phyloP scores from a whole-genome alignment of 2,329 filamentous ascomycete genomes.

The Apiospora koreana region DNA sequence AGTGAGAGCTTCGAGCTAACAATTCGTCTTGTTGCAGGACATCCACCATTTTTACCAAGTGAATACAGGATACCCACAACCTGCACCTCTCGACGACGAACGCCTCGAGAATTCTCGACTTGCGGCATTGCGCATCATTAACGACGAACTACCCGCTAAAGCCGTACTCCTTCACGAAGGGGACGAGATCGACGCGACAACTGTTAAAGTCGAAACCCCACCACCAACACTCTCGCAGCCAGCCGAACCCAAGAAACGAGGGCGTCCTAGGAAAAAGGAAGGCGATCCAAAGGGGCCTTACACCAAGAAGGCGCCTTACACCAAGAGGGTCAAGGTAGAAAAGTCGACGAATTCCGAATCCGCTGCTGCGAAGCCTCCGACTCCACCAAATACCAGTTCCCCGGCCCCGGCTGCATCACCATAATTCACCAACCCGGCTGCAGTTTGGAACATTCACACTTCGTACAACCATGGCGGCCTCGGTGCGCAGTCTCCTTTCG shows the following conservation, averaged over 20 bases:
- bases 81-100: neutral
- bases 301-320: neutral
- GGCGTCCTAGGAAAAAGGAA: neutral
- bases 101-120: neutral
- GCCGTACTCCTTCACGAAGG: neutral
- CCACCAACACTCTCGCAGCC: neutral
- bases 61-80: neutral
- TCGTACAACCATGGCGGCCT: neutral
- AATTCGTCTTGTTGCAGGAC: neutral
- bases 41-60: neutral
- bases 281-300: constrained; percentile 4
- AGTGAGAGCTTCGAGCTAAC: neutral
- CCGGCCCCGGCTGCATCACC: too few relatives aligned
- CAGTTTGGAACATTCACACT: neutral
- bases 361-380: too few relatives aligned
- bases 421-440: neutral
- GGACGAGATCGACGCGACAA: neutral
- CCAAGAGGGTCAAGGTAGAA: neutral
- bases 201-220: neutral
- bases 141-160: neutral
- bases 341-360: neutral
- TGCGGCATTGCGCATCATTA: neutral
- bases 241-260: neutral
- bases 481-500: constrained; percentile 24
- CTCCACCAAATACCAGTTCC: too few relatives aligned